phyloP scores from a whole-genome alignment of 108 stramenopile species.

The Schizochytrium sp. region DNA sequence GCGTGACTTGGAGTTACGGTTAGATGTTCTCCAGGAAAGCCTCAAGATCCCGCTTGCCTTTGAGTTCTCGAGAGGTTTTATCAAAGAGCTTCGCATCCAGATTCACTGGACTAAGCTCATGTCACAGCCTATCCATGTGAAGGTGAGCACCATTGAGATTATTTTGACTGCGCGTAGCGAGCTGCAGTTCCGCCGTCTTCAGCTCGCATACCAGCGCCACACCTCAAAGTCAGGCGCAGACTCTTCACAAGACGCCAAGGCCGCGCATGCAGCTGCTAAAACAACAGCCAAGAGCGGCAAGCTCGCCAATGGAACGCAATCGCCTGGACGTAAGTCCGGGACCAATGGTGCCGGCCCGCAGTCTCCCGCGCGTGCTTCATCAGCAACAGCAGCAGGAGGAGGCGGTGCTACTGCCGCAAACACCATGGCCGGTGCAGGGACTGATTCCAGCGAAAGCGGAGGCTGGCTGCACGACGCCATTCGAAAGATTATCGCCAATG shows the following conservation, averaged over 20 bases:
- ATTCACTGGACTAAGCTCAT: constrained; percentile 39
- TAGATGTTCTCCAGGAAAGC: constrained; percentile 36
- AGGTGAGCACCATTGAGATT: constrained; percentile 36
- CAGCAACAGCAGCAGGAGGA: no score
- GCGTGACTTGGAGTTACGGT: constrained; percentile 29
- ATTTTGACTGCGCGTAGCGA: constrained; percentile 32
- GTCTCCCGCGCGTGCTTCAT: no score
- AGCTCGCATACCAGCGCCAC: constrained; percentile 6
- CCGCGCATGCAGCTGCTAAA: no score
- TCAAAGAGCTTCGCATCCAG: constrained; percentile 38
- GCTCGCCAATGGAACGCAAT: no score
- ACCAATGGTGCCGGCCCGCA: no score
- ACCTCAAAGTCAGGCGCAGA: constrained; percentile 5
- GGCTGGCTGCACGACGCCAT: constrained; percentile 36
- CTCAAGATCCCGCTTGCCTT: constrained; percentile 35
- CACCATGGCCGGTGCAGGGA: neutral
- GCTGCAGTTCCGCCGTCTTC: neutral
- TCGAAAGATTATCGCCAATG: constrained; percentile 31
- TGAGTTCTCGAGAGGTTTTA: constrained; percentile 37
- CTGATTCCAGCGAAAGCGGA: constrained; percentile 5
- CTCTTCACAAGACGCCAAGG: no score
- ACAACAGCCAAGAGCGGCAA: no score
- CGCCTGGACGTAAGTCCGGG: no score
- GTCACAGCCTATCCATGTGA: constrained; percentile 35
- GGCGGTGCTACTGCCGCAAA: no score